Evolutionary conservation across 768 basidiomycete genomes (phyloP), one percentile per base, ranked within the genome.

Genomic region (Inosperma sp.): DNA sequence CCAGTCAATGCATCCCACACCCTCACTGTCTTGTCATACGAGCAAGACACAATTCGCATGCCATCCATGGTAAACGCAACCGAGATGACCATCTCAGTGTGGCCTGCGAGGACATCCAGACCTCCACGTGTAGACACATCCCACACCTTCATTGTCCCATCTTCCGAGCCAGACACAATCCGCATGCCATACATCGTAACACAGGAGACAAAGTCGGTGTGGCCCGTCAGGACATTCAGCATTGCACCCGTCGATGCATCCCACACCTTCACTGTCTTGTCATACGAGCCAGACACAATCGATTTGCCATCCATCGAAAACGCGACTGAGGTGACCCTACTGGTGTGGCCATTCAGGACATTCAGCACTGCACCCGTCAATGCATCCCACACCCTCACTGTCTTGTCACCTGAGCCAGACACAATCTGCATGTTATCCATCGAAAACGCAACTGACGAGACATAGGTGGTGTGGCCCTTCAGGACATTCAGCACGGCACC

Each of bases 51-150:
- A 14, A n/a, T n/a, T n/a, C n/a, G n/a, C n/a, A 46, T 22, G 3
- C 21, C 43, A n/a, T n/a, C n/a, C n/a, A n/a, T n/a, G 4, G 52
- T 47, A 47, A 53, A 39, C 4, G 45, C 52, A 31, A 53, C 45
- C 4, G 45, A 53, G 22, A 14, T 47, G 23, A 53, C 35, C 10
- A 17, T 16, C 5, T 40, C 26, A 14, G 39, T 42, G 27, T 40
- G 40, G 14, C 21, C 29, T 19, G 25, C 10, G n/a, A 50, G 22
- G 4, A n/a, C n/a, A n/a, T n/a, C n/a, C n/a, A n/a, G n/a, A n/a
- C n/a, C n/a, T n/a, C n/a, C n/a, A n/a, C n/a, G 31, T 19, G 34
- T n/a, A 9, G 10, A 25, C 4, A 48, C 46, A 29, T 48, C 33
- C 46, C 46, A 48, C n/a, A 48, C 23, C 12, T 34, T 21, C 14